Evolutionary conservation across 805 yeast species (phyloP), one percentile per base, ranked within the genome.

Genomic region (Kazachstania kunashirensis): DNA sequence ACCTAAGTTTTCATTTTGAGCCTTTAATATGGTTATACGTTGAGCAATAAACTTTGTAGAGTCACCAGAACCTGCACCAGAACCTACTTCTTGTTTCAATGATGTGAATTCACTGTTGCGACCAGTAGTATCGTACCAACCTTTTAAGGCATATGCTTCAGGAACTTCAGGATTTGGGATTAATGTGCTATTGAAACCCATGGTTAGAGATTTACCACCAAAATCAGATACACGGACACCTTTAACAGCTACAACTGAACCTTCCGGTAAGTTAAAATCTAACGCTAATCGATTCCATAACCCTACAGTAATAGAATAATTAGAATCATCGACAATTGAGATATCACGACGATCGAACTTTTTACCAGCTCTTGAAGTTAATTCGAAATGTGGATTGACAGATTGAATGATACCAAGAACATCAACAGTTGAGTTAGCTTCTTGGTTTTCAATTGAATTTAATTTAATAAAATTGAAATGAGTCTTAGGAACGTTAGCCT

Each of bases 51-150:
- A 55, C 33, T 63, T 67, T 28, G 62, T 60, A 11, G 56, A 52
- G 9, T 57, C 57, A n/a, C 62, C 47, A 16, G 33, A 10, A n/a
- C 34, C 29, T 15, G 59, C 41, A 15, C 55, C 51, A 2, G 65
- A 42, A n/a, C 62, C 59, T 3, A 62, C 43, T 46, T 79, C 86
- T 5, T 64, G 57, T 51, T 74, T 77, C 54, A 84, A 59, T 9
- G 77, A 65, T 47, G 73, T 72, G 65, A 83, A 86, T 27, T 58
- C 62, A 38, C 75, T 76, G 37, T 66, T 61, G 16, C 70, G 68
- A 27, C 96, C 96, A 47, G 73, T 76, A 28, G 80, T 72, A 52
- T 85, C 95, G 53, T 77, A 92, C 99, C 99, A 92, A 6, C 97
- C 97, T 59, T 85, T 84, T 48, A 92, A 70, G 37, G 75, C 70